Evolutionary conservation across 768 basidiomycete species (phyloP).

Genomic region (Kwoniella bestiolae): DNA sequence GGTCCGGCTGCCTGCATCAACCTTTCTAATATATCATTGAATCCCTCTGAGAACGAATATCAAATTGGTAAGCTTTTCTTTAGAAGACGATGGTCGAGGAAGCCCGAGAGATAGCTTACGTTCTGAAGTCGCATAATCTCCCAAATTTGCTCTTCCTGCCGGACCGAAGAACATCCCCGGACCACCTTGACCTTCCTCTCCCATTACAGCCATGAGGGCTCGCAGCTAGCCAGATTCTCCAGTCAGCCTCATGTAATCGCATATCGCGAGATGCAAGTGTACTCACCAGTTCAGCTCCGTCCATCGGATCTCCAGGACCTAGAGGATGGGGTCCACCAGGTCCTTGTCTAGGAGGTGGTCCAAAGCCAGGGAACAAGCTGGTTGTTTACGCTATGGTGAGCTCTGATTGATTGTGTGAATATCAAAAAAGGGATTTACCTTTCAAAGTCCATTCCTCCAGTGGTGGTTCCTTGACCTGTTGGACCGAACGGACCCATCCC

Average conservation of each 20-base stretch:
- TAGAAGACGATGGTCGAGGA: background rate
- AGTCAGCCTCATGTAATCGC: background rate
- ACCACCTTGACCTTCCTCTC: conserved; percentile 30
- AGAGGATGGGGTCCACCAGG: conserved; percentile 7
- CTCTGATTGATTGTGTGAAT: too few species aligned
- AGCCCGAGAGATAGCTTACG: conserved; percentile 60
- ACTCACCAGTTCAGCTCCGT: conserved; percentile 25
- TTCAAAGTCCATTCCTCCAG: conserved; percentile 24
- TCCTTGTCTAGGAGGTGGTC: background rate
- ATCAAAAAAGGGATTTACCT: too few species aligned
- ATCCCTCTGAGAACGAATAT: conserved; percentile 65
- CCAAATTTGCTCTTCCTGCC: conserved; percentile 62
- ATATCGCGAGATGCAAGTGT: background rate
- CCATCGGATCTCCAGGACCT: conserved; percentile 25
- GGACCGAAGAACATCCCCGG: conserved; percentile 25
- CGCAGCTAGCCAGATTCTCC: conserved; percentile 28
- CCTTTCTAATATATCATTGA: conserved; percentile 85
- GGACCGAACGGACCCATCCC: conserved; percentile 29
- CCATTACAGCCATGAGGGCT: conserved; percentile 37
- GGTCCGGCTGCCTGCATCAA: conserved; percentile 61
- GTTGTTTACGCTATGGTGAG: background rate
- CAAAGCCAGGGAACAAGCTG: conserved; percentile 33
- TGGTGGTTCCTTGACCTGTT: conserved; percentile 12
- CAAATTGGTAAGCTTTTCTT: background rate
- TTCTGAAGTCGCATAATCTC: conserved; percentile 91